Evolutionary conservation across 768 basidiomycete species (phyloP).

Genomic region (Scleroderma citrinum): DNA sequence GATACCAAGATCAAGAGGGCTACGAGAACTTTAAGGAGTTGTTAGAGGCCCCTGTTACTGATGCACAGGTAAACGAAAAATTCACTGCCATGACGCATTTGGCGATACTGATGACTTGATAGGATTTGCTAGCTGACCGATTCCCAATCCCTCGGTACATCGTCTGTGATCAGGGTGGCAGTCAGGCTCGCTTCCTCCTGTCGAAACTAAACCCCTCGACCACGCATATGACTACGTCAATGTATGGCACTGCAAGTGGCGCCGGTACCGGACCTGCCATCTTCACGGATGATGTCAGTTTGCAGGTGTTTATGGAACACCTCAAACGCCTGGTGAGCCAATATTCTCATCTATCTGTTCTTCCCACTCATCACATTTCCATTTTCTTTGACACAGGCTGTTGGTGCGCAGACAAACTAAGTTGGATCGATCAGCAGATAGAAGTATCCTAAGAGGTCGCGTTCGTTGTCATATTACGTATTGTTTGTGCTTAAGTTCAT

Average conservation of each 20-base stretch:
- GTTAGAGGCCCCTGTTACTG: slow-evolving; percentile 76
- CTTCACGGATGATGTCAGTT: slow-evolving; percentile 97
- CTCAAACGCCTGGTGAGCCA: slow-evolving; percentile 79
- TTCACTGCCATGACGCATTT: background rate
- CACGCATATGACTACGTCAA: slow-evolving; percentile 89
- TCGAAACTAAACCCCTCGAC: slow-evolving; percentile 97
- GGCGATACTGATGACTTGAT: slow-evolving; percentile 4
- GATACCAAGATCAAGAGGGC: slow-evolving; percentile 97
- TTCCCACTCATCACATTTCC: background rate
- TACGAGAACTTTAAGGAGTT: slow-evolving; percentile 98
- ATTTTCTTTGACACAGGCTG: slow-evolving; percentile 38
- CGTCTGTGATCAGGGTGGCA: slow-evolving; percentile 95
- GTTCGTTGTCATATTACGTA: background rate
- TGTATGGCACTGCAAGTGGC: slow-evolving; percentile 76
- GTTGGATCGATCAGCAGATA: background rate
- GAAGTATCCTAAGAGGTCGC: background rate
- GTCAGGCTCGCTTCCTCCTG: slow-evolving; percentile 95
- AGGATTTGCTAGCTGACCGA: slow-evolving; percentile 93
- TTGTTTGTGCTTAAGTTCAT: background rate
- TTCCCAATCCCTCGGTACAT: slow-evolving; percentile 98
- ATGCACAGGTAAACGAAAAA: slow-evolving; percentile 67
- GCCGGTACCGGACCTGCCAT: slow-evolving; percentile 81
- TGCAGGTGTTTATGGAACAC: slow-evolving; percentile 98
- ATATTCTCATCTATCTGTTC: background rate
- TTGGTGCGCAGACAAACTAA: slow-evolving; percentile 64